Evolutionary conservation across 148 eudicot genomes (phyloP).

Genomic region (Chenopodium suecicum): DNA sequence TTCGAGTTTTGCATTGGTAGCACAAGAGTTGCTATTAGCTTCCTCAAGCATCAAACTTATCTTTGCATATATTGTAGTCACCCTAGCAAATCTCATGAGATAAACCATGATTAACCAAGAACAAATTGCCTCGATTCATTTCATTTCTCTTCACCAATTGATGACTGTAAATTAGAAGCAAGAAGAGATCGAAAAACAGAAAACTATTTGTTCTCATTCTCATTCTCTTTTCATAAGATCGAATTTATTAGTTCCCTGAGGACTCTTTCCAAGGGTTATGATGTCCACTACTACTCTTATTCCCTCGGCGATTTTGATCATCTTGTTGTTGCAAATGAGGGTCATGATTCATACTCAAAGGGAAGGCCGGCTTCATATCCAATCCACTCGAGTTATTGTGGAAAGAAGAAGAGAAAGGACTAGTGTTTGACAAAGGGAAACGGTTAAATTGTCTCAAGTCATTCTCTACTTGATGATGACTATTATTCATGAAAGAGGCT

Average conservation of each 20-base stretch:
- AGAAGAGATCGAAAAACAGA: background rate
- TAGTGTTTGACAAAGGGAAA: slow-evolving; percentile 28
- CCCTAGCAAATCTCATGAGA: background rate
- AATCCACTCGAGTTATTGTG: slow-evolving; percentile 30
- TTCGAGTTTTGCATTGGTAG: background rate
- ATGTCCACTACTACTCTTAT: background rate
- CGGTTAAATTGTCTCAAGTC: slow-evolving; percentile 40
- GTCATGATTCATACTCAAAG: slow-evolving; percentile 29
- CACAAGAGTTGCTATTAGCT: background rate
- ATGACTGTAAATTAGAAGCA: background rate
- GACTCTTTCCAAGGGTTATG: slow-evolving; percentile 13
- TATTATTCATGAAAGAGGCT: slow-evolving; percentile 12
- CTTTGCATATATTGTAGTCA: background rate
- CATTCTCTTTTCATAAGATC: background rate
- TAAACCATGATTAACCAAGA: background rate
- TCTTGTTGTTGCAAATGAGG: slow-evolving; percentile 27
- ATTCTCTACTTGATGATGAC: slow-evolving; percentile 25
- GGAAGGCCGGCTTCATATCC: slow-evolving; percentile 29
- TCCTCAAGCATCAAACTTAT: slow-evolving; percentile 6
- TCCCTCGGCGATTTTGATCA: slow-evolving; percentile 18
- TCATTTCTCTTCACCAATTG: background rate
- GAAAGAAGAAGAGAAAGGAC: slow-evolving; percentile 18
- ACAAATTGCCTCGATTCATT: background rate
- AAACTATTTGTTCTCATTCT: background rate
- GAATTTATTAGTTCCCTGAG: background rate